Base-by-base conservation (phyloP, 305 asterid genomes). In the Plantago rigida region DNA sequence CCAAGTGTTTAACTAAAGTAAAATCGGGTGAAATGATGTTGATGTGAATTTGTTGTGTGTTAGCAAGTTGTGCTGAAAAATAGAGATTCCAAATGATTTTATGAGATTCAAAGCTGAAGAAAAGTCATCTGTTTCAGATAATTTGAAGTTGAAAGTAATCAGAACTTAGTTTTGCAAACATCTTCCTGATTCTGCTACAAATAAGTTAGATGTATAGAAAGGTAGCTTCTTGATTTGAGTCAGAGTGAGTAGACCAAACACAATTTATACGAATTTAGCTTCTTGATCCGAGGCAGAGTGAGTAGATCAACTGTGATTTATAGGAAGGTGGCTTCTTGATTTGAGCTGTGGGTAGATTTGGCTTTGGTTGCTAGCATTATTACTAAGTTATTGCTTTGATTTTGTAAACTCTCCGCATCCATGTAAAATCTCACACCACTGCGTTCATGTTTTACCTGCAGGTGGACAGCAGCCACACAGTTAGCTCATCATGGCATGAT, bases 401-500 rank as follows among this genome's bases (percentile, higher is more conserved):
- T 22, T 2, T 22, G 1, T 22, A 22, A 22, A 22, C 26, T 22
- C 26, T 22, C 26, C 1, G 7, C 42, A 6, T 36, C 42, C 42
- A 36, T 36, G 42, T 36, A 36, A 36, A 36, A 36, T 36, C 9
- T 36, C 42, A 41, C 13, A 41, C 46, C 10, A 9, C 46, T 10
- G 13, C 9, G 46, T 41, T 41, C 46, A 9, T 41, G 46, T 41
- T 9, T 9, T 9, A 9, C 46, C 41, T 64, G 73, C 79, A 85
- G 94, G 9, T 85, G 84, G 90, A 83, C 90, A 2, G 87, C 87
- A 3, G 65, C 83, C 14, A 83, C 90, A 1, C 94, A 83, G 56
- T 50, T 83, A 68, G 94, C 81, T 10, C 87, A 85, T 71, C 94
- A 85, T 4, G 87, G 90, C 0, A 85, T 85, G 90, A 31, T 85